Base-by-base conservation (phyloP, 2,329 filamentous ascomycete genomes). In the Chrysoporthe austroafricana region DNA sequence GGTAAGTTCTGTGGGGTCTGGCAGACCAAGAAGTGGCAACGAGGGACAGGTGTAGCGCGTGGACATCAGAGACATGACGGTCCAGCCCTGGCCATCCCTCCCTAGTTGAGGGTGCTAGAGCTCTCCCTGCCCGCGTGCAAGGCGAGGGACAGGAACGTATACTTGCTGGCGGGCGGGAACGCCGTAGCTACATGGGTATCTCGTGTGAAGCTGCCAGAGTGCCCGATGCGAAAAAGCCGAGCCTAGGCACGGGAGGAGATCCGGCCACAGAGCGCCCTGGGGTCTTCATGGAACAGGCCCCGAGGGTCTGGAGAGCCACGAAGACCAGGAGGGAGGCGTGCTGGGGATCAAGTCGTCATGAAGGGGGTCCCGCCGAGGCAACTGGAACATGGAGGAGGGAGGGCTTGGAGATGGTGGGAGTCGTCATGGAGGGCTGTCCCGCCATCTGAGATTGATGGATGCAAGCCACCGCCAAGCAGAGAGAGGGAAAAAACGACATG, bases 1-100 rank as follows among this genome's bases (percentile, higher is more conserved):
- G 56, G 64, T 67, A 62, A 66, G 58, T 39, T 64, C 54, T 46
- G 60, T 64, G 68, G 68, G 65, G 67, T 69, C 64, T 68, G 61
- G 61, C 61, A 63, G 56, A 64, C 56, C 67, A 60, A 57, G 26
- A 39, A 46, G 62, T 61, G 62, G 52, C 62, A 66, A 62, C 39
- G 50, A 66, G 54, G 26, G 58, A 59, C 59, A 60, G 61, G 58
- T 50, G 64, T 69, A 66, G 67, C 60, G 65, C 58, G 61, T 56
- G 26, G 42, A 34, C 43, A 67, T 67, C 64, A 67, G 64, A 69
- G 67, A 69, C 67, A 69, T 59, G 61, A 46, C 62, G 62, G 54
- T 63, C 62, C 52, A 63, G 21, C 59, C 66, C 64, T 57, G 48
- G 63, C 62, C 36, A 54, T 68, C 48, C 52, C 62, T 69, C 62